Evolutionary conservation across 177 flowering plant genomes (phyloP).

Genomic region (Vitis hybrid): DNA sequence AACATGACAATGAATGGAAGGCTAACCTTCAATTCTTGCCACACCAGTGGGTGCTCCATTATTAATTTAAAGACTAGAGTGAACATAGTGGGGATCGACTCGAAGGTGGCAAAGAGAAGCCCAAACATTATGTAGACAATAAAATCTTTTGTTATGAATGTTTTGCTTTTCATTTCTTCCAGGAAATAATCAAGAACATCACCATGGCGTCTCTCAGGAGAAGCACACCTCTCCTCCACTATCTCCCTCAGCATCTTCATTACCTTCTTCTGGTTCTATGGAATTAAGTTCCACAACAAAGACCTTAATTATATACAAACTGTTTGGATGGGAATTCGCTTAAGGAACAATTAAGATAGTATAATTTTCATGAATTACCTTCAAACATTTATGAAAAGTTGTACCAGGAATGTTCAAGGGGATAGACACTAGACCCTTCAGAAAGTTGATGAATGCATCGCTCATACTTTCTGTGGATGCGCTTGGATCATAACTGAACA

Average conservation of each 20-base stretch:
- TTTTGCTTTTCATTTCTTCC: constrained; percentile 23
- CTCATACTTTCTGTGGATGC: constrained; percentile 17
- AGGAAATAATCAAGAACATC: constrained; percentile 30
- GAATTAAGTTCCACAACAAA: background rate
- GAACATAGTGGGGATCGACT: constrained; percentile 21
- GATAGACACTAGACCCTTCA: constrained; percentile 28
- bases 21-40: constrained; percentile 24
- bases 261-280: constrained; percentile 20
- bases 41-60: constrained; percentile 22
- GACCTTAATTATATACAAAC: background rate
- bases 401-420: constrained; percentile 42
- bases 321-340: background rate
- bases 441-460: constrained; percentile 14
- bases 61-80: constrained; percentile 24
- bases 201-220: constrained; percentile 12
- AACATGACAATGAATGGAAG: background rate
- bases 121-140: constrained; percentile 25
- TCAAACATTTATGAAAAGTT: constrained; percentile 28
- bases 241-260: constrained; percentile 15
- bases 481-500: constrained; percentile 23
- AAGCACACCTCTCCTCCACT: constrained; percentile 14
- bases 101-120: constrained; percentile 24
- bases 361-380: constrained; percentile 17
- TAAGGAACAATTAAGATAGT: too few species aligned
- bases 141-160: constrained; percentile 28